A percentile compares a stretch with the other conserved stretches of the same genome.
These are phyloP conservation scores for Raphanus sativus DNA, from an alignment of 345 rosid genomes.

Conservation along the genomic window DNA sequence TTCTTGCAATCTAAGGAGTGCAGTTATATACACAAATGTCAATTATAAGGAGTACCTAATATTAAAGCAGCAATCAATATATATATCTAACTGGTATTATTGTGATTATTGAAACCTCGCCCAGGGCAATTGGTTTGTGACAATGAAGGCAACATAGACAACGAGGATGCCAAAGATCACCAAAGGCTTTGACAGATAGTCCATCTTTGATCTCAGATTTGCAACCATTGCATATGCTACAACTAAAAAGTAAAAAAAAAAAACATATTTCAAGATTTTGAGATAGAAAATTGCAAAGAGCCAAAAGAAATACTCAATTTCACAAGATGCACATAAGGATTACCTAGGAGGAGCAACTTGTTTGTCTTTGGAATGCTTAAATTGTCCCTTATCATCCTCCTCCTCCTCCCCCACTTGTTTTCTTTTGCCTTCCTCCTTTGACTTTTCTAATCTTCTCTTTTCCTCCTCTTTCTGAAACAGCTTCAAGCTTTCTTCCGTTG, in stretches of 20 bases:
- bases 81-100: neutral
- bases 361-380: slow-evolving; percentile 1
- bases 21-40: neutral
- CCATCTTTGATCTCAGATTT: slow-evolving; percentile 51
- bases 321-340: neutral
- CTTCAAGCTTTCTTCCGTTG: neutral
- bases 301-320: neutral
- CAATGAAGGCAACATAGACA: slow-evolving; percentile 72
- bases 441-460: slow-evolving; percentile 8
- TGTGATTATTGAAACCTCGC: slow-evolving; percentile 48
- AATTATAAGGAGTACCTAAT: neutral
- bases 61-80: neutral
- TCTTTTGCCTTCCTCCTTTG: slow-evolving; percentile 25
- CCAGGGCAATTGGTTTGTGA: slow-evolving; percentile 51
- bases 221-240: slow-evolving; percentile 67
- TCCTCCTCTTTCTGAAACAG: neutral
- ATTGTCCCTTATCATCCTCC: slow-evolving; percentile 17
- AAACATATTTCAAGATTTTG: neutral
- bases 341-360: slow-evolving; percentile 21
- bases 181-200: slow-evolving; percentile 61
- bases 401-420: slow-evolving; percentile 40
- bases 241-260: neutral
- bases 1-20: slow-evolving; percentile 12
- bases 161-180: slow-evolving; percentile 62
- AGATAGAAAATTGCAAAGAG: neutral